Base-by-base conservation (phyloP, 345 rosid genomes). In the Hypericum androsaemum region DNA sequence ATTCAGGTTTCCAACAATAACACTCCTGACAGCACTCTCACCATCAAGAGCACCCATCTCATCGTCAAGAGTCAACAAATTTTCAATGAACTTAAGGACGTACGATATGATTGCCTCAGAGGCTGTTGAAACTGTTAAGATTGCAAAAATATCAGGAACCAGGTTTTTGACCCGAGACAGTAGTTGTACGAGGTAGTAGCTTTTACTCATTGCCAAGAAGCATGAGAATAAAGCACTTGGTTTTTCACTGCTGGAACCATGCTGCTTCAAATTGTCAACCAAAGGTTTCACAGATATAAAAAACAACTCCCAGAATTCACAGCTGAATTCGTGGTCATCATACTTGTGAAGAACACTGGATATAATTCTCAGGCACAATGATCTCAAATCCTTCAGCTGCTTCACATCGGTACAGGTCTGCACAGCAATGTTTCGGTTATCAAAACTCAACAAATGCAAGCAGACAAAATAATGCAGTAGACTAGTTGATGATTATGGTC, bases 161-260 rank as follows among this genome's bases (percentile, higher is more conserved):
- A 90, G 88, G 63, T 73, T 74, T 57, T 63, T 66, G 74, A 80
- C 89, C 74, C 94, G 73, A 58, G 52, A 61, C 62, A 92, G 64
- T 53, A 80, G 69, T 12, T 80, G 59, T 12, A 85, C 79, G 1
- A 85, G 90, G 44, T 67, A 65, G 64, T 47, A 71, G 74, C 84
- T 81, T 65, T 69, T 74, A 69, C 97, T 92, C 95, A 92, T 92
- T n/a, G 96, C 80, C 74, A 83, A 58, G 73, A 92, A 85, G 78
- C 90, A 83, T 43, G 83, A 83, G 64, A 92, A 85, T 62, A 92
- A 68, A 12, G 97, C 80, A 67, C 96, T 92, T 41, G 95, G 88
- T 72, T 77, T 92, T 77, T 83, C 84, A 47, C 98, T 92, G 61
- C 96, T 92, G 58, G 97, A 80, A 60, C 97, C 89, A 65, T 85